Base-by-base conservation (phyloP, 352 stramenopile species). In the Phytophthora meadii region DNA sequence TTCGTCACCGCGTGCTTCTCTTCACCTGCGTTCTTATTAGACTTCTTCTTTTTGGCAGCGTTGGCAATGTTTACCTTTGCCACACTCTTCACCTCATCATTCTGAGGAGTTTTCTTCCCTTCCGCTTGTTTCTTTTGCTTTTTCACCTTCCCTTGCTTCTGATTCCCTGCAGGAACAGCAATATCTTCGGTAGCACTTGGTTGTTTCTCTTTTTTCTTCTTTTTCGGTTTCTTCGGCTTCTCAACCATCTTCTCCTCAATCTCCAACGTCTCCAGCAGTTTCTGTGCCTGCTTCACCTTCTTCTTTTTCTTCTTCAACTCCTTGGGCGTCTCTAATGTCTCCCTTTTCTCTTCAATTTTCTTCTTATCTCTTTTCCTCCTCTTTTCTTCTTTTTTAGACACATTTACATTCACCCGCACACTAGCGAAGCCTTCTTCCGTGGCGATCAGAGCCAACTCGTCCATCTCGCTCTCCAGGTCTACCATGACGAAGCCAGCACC, bases 401-500 rank as follows among this genome's bases (percentile, higher is more conserved):
- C 32, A 7, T 9, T n/a, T 32, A 15, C 28, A 44, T 37, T 37
- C 42, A 55, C 19, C 17, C 32, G 53, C 10, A 68, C 54, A 52
- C 40, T 64, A 0, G 50, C 15, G n/a, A 72, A 70, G 5, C 65
- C 65, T 56, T 76, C 69, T 36, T 62, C 53, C 24, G 68, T 72
- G 4, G 69, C 74, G 25, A 72, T 62, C 3, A 82, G 52, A 19
- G 57, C 71, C 34, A 82, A 32, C 36, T 85, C 66, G 39, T 86
- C 77, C 48, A 82, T 34, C 17, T 82, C 75, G n/a, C 49, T 72
- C 52, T 78, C 69, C 4, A 82, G 24, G 46, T 84, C 70, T 9
- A 84, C 47, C 41, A 87, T 40, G 5, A 84, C 70, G 57, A 83
- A 87, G 11, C 68, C 65, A 14, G 67, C 55, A 5, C 60, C 68